Evolutionary conservation across 345 rosid species (phyloP).

Genomic region (Combretum micranthum): DNA sequence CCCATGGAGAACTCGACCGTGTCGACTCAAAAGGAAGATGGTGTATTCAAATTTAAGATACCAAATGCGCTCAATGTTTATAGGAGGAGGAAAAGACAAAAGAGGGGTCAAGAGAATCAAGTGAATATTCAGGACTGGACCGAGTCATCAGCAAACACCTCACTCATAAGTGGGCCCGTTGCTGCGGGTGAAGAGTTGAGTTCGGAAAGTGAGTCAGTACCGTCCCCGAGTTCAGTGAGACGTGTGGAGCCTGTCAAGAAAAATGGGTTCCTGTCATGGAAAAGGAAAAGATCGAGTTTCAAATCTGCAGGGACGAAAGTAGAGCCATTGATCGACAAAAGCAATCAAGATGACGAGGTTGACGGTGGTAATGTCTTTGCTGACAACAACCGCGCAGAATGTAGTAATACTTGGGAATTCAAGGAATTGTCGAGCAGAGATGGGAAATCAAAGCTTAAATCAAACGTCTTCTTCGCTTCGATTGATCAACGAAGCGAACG

Average conservation of each 20-base stretch:
- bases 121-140: background rate
- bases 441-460: constrained; percentile 26
- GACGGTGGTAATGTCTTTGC: too few species aligned
- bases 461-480: constrained; percentile 32
- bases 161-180: too few species aligned
- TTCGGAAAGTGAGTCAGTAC: constrained; percentile 5
- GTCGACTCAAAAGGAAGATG: constrained; percentile 13
- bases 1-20: constrained; percentile 9
- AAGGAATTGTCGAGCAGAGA: constrained; percentile 30
- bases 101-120: background rate
- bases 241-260: constrained; percentile 1
- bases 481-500: constrained; percentile 30
- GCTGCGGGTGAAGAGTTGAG: constrained; percentile 1
- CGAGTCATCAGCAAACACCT: background rate
- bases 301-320: constrained; percentile 5
- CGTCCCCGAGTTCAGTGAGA: constrained; percentile 1
- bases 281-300: constrained; percentile 12
- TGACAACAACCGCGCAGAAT: too few species aligned
- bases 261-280: constrained; percentile 6
- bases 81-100: background rate
- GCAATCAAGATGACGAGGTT: too few species aligned
- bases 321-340: background rate
- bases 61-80: background rate
- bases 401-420: constrained; percentile 16
- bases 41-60: constrained; percentile 2